A percentile compares a stretch with the other conserved stretches of the same genome.
Evolutionary conservation across 441 rosid genomes (phyloP).

Genomic region (Codiaeum variegatum): DNA sequence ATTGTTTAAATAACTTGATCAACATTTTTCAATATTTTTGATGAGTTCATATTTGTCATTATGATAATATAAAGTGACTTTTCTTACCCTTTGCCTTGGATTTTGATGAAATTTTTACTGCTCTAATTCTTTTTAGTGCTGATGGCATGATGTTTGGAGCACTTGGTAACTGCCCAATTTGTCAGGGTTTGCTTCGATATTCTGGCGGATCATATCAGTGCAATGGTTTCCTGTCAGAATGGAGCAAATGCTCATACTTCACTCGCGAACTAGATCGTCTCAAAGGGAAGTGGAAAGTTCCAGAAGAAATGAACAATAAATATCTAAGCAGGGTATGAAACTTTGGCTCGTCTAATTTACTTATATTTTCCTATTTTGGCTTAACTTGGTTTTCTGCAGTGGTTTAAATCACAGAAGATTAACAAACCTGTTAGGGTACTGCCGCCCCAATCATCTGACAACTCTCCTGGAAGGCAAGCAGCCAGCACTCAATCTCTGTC

Average conservation of each 20-base stretch:
- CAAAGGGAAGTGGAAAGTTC: slow-evolving; percentile 83
- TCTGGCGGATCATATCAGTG: slow-evolving; percentile 81
- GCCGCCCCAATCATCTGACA: slow-evolving; percentile 43
- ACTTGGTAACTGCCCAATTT: slow-evolving; percentile 66
- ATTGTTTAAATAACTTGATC: neutral
- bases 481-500: slow-evolving; percentile 41
- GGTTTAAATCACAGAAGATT: slow-evolving; percentile 79
- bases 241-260: slow-evolving; percentile 90
- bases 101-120: slow-evolving; percentile 16
- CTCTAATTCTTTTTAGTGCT: slow-evolving; percentile 48
- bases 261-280: slow-evolving; percentile 66
- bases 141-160: slow-evolving; percentile 98
- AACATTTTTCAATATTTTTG: neutral
- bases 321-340: slow-evolving; percentile 62
- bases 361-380: slow-evolving; percentile 17
- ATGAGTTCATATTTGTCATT: slow-evolving; percentile 1
- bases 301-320: slow-evolving; percentile 58
- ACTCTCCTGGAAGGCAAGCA: slow-evolving; percentile 41
- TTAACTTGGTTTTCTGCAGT: slow-evolving; percentile 49
- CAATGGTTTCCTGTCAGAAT: slow-evolving; percentile 67
- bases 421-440: slow-evolving; percentile 64
- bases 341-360: slow-evolving; percentile 8
- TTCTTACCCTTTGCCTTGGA: neutral
- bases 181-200: slow-evolving; percentile 67
- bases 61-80: slow-evolving; percentile 9